Base-by-base conservation (phyloP, 768 basidiomycete species). In the Pulveroboletus sp. region DNA sequence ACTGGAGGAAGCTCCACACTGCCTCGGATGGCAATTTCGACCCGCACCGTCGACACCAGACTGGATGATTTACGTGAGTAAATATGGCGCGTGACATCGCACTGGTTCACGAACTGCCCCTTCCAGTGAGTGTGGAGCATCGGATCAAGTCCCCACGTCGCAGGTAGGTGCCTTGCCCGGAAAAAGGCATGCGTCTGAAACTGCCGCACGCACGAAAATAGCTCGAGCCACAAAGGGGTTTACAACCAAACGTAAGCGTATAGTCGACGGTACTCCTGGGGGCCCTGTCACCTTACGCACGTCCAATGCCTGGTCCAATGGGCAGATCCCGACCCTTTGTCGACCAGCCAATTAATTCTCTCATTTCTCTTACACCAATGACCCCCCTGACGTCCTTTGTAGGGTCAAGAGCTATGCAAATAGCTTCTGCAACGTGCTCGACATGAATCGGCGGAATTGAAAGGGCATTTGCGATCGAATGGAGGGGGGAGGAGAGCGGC, bases 391-490 rank as follows among this genome's bases (percentile, higher is more conserved):
- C 70, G 36, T 75, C 74, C 52, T 70, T 72, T 41, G 63, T 60
- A 31, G 71, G 69, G 59, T 83, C 77, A 49, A 85, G 72, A 30
- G 79, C 77, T 17, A 83, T 75, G 51, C 86, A 82, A 7, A 92
- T 78, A 1, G 93, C 90, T 58, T 85, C 81, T 3, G 87, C 96
- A 38, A 98, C 92, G 54, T 93, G 91, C 59, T 99, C 96, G 19
- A 97, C 93, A 62, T 98, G 95, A 36, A 98, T 82, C 2, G 96
- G 94, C 26, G 88, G 91, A 47, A 86, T 85, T n/a, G 79, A 76
- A 43, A 97, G 69, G 16, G 87, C 83, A 53, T 87, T 87, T 7
- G 91, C 88, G 30, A 93, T 70, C 3, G 86, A 83, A 27, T 81
- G 74, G 34, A 87, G 68, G 14, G 80, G 63, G 20, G 80, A 80